Base-by-base conservation (phyloP, 176 grass and related monocot species). In the Pharus latifolius region DNA sequence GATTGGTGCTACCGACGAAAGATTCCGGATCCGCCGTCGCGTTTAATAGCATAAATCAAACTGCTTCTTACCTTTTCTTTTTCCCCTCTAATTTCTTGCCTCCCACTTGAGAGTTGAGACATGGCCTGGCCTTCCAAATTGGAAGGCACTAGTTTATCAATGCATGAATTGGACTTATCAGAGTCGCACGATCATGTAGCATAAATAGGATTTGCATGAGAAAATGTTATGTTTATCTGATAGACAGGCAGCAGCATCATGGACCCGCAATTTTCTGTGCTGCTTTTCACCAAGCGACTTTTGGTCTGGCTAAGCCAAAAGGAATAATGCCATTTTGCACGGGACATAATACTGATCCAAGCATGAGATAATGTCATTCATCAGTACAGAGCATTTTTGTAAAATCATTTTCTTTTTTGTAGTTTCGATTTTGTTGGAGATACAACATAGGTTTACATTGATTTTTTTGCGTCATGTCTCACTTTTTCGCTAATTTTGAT, bases 291-390 rank as follows among this genome's bases (percentile, higher is more conserved):
- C 76, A 38, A 61, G 38, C 31, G 30, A 69, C 76, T 75, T 85
- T 85, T 63, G 83, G 81, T 83, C 80, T 76, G 32, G 53, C 59
- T 41, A 59, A 56, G 75, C 55, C 51, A n/a, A 58, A 27, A 7
- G 43, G 82, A 73, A 66, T 72, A 32, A 81, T 65, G 71, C 57
- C 48, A 49, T 70, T 28, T 75, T 75, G 64, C 70, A 23, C 40
- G 47, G 30, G 41, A 49, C 80, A 57, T 38, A 35, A 6, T 24
- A 31, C 18, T 12, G 14, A 45, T 1, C 27, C 14, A 30, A 29
- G 44, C 0, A 11, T 14, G 38, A 40, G 8, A 16, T 17, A 31
- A 28, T 33, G 14, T 17, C 16, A 20, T 9, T 63, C 58, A 56
- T 50, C 54, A 63, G 46, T 65, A 48, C 48, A 33, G n/a, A n/a